Evolutionary conservation across 108 stramenopile species (phyloP).

Genomic region (Nitzschia putrida): DNA sequence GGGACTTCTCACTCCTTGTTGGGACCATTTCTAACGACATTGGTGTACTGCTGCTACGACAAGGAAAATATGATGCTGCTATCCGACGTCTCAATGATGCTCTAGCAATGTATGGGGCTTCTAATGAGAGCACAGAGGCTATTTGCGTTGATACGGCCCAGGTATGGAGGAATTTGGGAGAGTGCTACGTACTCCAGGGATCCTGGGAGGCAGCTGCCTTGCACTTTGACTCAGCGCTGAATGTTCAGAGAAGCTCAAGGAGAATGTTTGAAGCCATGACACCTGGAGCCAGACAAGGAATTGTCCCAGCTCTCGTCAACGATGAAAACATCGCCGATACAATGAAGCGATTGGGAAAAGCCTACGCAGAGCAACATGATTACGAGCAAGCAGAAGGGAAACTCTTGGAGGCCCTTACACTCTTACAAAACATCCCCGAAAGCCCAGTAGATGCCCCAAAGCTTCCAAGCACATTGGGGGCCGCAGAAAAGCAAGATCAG

Average conservation of each 20-base stretch:
- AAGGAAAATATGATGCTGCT: slow-evolving; percentile 28
- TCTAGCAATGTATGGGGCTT: slow-evolving; percentile 20
- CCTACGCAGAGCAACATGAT: slow-evolving; percentile 15
- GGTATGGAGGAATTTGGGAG: slow-evolving; percentile 42
- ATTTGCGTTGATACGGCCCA: slow-evolving; percentile 22
- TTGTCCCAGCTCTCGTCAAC: slow-evolving; percentile 9
- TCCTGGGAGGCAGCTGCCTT: slow-evolving; percentile 21
- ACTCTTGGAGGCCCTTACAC: slow-evolving; percentile 39
- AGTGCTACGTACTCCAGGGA: slow-evolving; percentile 21
- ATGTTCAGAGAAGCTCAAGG: slow-evolving; percentile 32
- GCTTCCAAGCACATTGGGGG: too few relatives aligned
- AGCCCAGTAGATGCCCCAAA: too few relatives aligned
- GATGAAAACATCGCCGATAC: slow-evolving; percentile 37
- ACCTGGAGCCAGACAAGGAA: neutral
- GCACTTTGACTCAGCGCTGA: slow-evolving; percentile 24
- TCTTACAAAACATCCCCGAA: slow-evolving; percentile 16
- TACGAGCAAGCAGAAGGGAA: slow-evolving; percentile 21
- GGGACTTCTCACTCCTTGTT: slow-evolving; percentile 14
- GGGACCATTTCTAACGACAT: slow-evolving; percentile 35
- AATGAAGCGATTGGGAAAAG: slow-evolving; percentile 26
- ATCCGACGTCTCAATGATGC: slow-evolving; percentile 33
- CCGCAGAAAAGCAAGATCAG: slow-evolving; percentile 35
- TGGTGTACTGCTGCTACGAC: slow-evolving; percentile 37
- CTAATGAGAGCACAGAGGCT: neutral
- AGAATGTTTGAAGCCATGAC: slow-evolving; percentile 7